Base-by-base conservation (phyloP, 257 asterid species). In the Paulownia fortunei region DNA sequence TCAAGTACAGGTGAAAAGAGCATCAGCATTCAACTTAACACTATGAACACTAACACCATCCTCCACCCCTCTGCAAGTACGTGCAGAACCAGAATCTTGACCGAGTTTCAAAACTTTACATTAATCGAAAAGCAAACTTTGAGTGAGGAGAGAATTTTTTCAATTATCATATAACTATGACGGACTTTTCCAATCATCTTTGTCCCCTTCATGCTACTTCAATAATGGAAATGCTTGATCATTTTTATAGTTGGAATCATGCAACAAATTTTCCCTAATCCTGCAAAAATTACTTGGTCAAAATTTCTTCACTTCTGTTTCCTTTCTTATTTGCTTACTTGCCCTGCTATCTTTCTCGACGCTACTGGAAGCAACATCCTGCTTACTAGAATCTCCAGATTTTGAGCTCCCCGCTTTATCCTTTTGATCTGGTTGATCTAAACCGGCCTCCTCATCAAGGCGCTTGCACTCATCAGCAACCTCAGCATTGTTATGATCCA, bases 401-500 rank as follows among this genome's bases (percentile, higher is more conserved):
- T 69, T 68, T 39, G 79, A 80, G 84, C 73, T 70, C 41, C 70
- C 81, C 6, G 0, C 19, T 6, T 34, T 66, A 55, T 54, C 77
- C 76, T 37, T 81, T n/a, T 8, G 79, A 64, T 6, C 80, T 24
- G 44, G 19, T 47, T 71, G 24, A 24, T 76, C 80, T 47, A 24
- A 4, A 27, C 82, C 88, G 19, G 81, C 83, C 66, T 85, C 96
- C 82, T 80, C 93, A 46, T 87, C 93, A 1, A 63, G 21, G 15
- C 26, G 87, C 79, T 85, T 91, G 82, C 82, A 82, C 83, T 89
- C 92, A 3, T 84, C 88, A 8, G 73, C 90, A 78, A 79, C 91
- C 83, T 78, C 92, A 11, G 72, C 79, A 3, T 41, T 49, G 41
- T 78, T 72, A 71, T 82, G 47, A 24, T 79, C 81, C 59, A 9